Evolutionary conservation across 1,284 basidiomycete species (phyloP).

Genomic region (Moesziomyces sp.): DNA sequence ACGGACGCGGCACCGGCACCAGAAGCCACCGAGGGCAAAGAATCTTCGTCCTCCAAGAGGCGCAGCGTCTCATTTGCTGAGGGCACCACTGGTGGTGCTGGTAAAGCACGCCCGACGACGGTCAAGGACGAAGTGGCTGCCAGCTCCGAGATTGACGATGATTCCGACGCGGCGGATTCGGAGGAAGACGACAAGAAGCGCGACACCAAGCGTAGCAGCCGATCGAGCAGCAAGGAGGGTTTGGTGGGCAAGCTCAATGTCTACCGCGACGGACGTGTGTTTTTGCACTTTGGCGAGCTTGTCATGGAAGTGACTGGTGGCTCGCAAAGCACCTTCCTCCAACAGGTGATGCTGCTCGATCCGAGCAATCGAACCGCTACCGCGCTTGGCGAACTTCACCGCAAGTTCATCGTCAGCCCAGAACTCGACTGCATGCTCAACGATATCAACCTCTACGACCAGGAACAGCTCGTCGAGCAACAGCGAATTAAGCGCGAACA

Average conservation of each 20-base stretch:
- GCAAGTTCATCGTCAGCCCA: conserved; percentile 85
- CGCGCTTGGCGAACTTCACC: conserved; percentile 85
- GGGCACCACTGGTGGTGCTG: conserved; percentile 51
- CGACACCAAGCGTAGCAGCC: conserved; percentile 4
- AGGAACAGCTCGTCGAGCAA: conserved; percentile 18
- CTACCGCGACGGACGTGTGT: conserved; percentile 59
- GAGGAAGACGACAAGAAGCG: conserved; percentile 31
- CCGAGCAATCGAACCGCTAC: conserved; percentile 73
- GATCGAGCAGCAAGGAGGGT: conserved; percentile 36
- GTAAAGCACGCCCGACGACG: conserved; percentile 13
- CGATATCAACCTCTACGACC: conserved; percentile 67
- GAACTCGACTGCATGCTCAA: conserved; percentile 81
- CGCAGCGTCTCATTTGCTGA: conserved; percentile 57
- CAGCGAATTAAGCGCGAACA: conserved; percentile 12
- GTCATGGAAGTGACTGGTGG: conserved; percentile 75
- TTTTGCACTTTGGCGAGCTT: conserved; percentile 58
- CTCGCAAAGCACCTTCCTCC: conserved; percentile 86
- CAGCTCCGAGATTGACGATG: conserved; percentile 27
- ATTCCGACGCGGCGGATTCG: conserved; percentile 7
- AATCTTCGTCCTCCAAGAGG: conserved; percentile 12
- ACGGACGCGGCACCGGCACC: conserved; percentile 2
- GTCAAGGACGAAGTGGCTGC: conserved; percentile 11
- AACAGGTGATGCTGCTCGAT: conserved; percentile 85
- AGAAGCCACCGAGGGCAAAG: conserved; percentile 1
- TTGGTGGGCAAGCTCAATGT: conserved; percentile 61